phyloP scores from a whole-genome alignment of 345 rosid species.

The Eucalyptus albens region DNA sequence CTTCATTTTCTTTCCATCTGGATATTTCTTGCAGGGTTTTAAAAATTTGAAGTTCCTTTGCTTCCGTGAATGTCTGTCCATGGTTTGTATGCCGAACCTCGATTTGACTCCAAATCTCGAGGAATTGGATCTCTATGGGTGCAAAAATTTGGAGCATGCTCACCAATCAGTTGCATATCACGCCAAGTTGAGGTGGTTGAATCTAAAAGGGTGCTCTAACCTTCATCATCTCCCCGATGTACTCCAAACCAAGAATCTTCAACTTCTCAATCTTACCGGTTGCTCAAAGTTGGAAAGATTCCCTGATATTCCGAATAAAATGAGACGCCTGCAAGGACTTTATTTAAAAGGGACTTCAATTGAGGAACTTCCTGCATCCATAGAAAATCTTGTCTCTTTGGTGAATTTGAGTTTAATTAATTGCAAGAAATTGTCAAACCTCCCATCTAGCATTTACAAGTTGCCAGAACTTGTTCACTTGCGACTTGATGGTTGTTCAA shows the following conservation, averaged over 20 bases:
- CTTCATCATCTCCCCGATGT: not conserved
- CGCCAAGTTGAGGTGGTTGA: not conserved
- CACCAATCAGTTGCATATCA: not conserved
- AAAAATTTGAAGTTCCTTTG: not conserved
- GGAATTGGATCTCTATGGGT: not conserved
- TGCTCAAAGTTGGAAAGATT: not conserved
- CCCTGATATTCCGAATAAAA: not conserved
- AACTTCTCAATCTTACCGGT: not conserved
- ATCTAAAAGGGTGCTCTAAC: not conserved
- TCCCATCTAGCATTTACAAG: no score
- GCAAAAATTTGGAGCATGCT: not conserved
- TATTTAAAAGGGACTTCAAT: not conserved
- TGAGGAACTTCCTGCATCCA: not conserved
- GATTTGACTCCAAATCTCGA: not conserved
- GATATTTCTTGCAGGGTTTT: not conserved
- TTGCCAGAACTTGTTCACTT: no score
- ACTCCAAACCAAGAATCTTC: not conserved
- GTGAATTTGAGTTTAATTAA: accelerated
- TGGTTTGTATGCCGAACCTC: not conserved
- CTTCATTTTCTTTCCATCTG: not conserved
- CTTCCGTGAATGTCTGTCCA: not conserved
- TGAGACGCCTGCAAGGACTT: not conserved
- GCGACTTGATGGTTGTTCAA: no score
- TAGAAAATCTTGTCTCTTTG: not conserved
- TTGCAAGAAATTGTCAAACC: no score